These are phyloP conservation scores for Xerocomellus amylosporus DNA, from an alignment of 768 basidiomycete genomes.

Conservation along the genomic window DNA sequence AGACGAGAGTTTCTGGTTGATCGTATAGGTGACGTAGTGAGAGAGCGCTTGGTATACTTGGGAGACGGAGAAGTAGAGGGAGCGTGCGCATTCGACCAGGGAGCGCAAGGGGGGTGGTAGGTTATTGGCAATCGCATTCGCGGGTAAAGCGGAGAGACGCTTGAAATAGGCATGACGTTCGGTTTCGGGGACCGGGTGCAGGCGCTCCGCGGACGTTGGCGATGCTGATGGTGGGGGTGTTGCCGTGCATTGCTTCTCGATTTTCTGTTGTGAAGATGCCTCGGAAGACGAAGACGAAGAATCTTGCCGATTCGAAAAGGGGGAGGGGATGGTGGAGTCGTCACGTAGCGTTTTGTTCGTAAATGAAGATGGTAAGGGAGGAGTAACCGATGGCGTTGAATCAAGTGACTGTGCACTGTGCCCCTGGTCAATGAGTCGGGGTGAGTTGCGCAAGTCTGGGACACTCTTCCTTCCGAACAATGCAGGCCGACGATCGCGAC, in stretches of 20 bases:
- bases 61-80: conserved; percentile 86
- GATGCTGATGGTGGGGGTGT: conserved; percentile 38
- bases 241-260: conserved; percentile 23
- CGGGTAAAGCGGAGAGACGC: conserved; percentile 76
- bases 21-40: conserved; percentile 80
- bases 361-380: conserved; percentile 9
- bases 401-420: conserved; percentile 27
- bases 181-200: conserved; percentile 52
- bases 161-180: conserved; percentile 94
- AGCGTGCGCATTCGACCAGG: conserved; percentile 86
- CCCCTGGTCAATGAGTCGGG: conserved; percentile 36
- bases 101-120: conserved; percentile 67
- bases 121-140: conserved; percentile 54
- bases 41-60: conserved; percentile 89
- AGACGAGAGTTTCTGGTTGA: conserved; percentile 78
- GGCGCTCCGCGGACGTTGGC: conserved; percentile 36
- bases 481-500: conserved; percentile 35
- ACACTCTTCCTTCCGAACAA: conserved; percentile 74
- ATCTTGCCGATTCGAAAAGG: conserved; percentile 45
- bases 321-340: conserved; percentile 39
- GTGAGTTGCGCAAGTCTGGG: conserved; percentile 68
- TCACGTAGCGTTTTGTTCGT: conserved; percentile 16
- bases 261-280: conserved; percentile 22
- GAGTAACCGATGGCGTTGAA: conserved; percentile 11
- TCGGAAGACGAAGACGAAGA: conserved; percentile 40